Evolutionary conservation across 768 basidiomycete genomes (phyloP).

Genomic region (Suillus subalutaceus): DNA sequence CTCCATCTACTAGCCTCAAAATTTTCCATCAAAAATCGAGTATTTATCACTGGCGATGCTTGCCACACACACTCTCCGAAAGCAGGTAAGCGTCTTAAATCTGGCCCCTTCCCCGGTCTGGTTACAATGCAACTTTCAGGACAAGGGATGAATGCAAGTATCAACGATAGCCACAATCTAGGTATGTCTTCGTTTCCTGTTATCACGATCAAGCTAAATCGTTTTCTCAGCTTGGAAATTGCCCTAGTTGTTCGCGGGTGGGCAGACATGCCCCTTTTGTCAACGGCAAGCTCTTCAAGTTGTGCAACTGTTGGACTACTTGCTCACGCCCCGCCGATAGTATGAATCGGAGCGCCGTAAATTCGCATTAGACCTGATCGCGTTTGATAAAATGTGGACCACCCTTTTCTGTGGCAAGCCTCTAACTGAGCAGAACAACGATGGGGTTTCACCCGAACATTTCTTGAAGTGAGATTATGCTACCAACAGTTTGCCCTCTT

Average conservation of each 20-base stretch:
- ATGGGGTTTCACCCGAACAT: constrained; percentile 44
- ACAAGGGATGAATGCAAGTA: constrained; percentile 57
- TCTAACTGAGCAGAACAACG: constrained; percentile 34
- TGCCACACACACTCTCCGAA: constrained; percentile 50
- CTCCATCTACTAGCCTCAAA: constrained; percentile 61
- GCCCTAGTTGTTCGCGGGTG: constrained; percentile 48
- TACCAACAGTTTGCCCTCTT: background rate
- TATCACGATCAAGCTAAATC: background rate
- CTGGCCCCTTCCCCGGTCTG: background rate
- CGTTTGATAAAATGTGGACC: constrained; percentile 54
- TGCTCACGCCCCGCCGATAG: constrained; percentile 25
- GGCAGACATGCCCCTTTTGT: constrained; percentile 46
- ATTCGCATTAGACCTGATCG: constrained; percentile 56
- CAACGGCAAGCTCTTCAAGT: constrained; percentile 39
- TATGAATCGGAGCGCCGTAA: constrained; percentile 57
- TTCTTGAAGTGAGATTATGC: constrained; percentile 42
- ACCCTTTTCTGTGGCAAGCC: constrained; percentile 58
- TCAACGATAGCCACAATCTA: constrained; percentile 57
- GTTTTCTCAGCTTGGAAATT: constrained; percentile 49
- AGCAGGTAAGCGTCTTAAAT: constrained; percentile 33
- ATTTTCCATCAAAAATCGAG: constrained; percentile 48
- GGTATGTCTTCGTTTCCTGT: constrained; percentile 22
- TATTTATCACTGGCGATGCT: constrained; percentile 62
- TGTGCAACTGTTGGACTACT: background rate
- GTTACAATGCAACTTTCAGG: constrained; percentile 37